These are phyloP conservation scores for Suhomyces choctaworum DNA, from an alignment of 1,139 yeast species.

Conservation along the genomic window DNA sequence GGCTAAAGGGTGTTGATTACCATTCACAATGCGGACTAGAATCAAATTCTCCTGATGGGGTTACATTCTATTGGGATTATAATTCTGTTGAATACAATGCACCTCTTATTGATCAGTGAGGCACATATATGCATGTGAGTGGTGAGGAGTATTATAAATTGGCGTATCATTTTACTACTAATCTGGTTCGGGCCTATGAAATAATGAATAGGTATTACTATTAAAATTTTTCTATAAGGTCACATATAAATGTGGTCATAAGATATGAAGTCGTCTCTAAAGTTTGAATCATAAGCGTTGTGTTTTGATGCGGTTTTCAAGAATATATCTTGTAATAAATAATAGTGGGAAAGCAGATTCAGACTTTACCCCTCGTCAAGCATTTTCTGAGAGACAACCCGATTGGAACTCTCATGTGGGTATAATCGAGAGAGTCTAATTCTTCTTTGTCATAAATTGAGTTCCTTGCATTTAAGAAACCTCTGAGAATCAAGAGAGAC, in stretches of 20 bases:
- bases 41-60: slow-evolving; percentile 12
- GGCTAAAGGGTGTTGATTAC: slow-evolving; percentile 17
- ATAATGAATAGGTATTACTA: too few species aligned
- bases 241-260: too few species aligned
- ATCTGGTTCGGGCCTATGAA: too few species aligned
- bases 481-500: slow-evolving; percentile 43
- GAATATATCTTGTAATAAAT: too few species aligned
- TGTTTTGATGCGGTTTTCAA: too few species aligned
- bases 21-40: neutral
- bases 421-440: slow-evolving; percentile 21
- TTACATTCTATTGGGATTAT: slow-evolving; percentile 19
- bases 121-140: too few species aligned
- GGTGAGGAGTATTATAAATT: too few species aligned
- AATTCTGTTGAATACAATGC: slow-evolving; percentile 10
- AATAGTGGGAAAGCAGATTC: too few species aligned
- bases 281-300: too few species aligned
- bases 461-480: slow-evolving; percentile 51
- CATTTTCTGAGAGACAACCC: slow-evolving; percentile 16
- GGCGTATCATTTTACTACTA: too few species aligned
- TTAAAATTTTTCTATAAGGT: too few species aligned
- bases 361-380: slow-evolving; percentile 11
- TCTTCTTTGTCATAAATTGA: slow-evolving; percentile 14
- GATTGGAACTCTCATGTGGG: slow-evolving; percentile 22
- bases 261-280: too few species aligned
- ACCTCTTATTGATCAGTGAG: slow-evolving; percentile 5